Conservation (phyloP, 768 basidiomycete genomes). For the Trametes punicea region DNA sequence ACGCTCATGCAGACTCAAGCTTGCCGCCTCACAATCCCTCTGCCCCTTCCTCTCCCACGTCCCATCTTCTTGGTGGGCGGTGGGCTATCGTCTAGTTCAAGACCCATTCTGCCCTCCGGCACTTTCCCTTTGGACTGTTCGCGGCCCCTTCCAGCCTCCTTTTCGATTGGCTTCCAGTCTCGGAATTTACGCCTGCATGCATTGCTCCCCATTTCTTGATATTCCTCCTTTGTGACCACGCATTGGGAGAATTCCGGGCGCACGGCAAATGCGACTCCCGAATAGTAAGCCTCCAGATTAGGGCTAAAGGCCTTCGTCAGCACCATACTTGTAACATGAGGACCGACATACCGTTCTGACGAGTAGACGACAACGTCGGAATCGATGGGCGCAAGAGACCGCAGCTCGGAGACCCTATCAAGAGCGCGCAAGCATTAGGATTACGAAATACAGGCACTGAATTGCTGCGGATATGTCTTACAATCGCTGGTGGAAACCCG, state of each 20-base stretch:
- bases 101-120: conserved; percentile 2
- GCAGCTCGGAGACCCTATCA: conserved; percentile 67
- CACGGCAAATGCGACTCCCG: conserved; percentile 56
- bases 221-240: conserved; percentile 77
- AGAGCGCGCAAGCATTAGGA: conserved; percentile 6
- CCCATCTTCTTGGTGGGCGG: conserved; percentile 16
- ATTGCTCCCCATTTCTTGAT: conserved; percentile 76
- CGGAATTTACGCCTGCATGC: conserved; percentile 74
- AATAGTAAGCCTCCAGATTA: conserved; percentile 60
- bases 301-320: conserved; percentile 43
- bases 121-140: conserved; percentile 18
- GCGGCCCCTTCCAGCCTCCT: conserved; percentile 8
- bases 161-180: conserved; percentile 46
- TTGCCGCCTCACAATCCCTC: conserved; percentile 16
- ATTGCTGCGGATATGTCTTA: conserved; percentile 29
- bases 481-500: conserved; percentile 75
- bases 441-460: conserved; percentile 7
- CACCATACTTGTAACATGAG: conserved; percentile 8
- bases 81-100: conserved; percentile 15
- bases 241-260: conserved; percentile 47
- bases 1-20: conserved; percentile 10
- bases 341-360: conserved; percentile 62
- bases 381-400: conserved; percentile 77
- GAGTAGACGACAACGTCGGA: conserved; percentile 72
- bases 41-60: conserved; percentile 21